Conservation (phyloP, 164 flowering plant species). For the Magnolia officinalis region DNA sequence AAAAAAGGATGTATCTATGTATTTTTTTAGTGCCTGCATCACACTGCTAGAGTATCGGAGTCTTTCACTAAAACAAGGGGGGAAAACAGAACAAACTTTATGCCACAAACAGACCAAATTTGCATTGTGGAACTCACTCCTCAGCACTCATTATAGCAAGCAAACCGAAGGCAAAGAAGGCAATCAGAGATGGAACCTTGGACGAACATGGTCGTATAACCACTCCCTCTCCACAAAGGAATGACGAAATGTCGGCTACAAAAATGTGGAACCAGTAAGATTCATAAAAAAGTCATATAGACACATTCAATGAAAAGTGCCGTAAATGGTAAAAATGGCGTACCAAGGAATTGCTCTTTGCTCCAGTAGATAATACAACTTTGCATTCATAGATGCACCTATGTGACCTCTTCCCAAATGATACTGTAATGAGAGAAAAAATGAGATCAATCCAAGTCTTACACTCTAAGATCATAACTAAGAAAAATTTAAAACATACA, state of each 20-base stretch:
- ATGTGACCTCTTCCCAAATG: constrained; percentile 95
- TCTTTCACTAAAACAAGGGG: neutral
- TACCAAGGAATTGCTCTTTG: constrained; percentile 82
- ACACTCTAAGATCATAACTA: neutral
- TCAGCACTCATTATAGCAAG: neutral
- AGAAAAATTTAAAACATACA: neutral
- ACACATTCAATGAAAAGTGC: neutral
- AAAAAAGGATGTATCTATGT: no score
- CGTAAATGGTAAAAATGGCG: neutral
- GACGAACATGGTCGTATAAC: constrained; percentile 82
- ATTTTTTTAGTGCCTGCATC: no score
- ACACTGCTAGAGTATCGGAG: neutral
- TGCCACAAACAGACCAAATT: neutral
- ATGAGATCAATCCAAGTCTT: neutral
- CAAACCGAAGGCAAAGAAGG: constrained; percentile 3
- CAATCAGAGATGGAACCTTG: constrained; percentile 55
- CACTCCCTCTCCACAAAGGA: constrained; percentile 87
- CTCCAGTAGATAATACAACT: constrained; percentile 64
- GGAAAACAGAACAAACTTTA: neutral
- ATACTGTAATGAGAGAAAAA: constrained; percentile 36
- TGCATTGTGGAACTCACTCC: neutral
- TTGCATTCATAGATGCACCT: constrained; percentile 66
- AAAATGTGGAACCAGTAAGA: constrained; percentile 5
- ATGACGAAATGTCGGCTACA: constrained; percentile 82
- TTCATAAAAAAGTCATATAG: neutral